Evolutionary conservation across 352 stramenopile species (phyloP), one percentile per base, ranked within the genome.

Genomic region (Globisporangium recalcitrans): DNA sequence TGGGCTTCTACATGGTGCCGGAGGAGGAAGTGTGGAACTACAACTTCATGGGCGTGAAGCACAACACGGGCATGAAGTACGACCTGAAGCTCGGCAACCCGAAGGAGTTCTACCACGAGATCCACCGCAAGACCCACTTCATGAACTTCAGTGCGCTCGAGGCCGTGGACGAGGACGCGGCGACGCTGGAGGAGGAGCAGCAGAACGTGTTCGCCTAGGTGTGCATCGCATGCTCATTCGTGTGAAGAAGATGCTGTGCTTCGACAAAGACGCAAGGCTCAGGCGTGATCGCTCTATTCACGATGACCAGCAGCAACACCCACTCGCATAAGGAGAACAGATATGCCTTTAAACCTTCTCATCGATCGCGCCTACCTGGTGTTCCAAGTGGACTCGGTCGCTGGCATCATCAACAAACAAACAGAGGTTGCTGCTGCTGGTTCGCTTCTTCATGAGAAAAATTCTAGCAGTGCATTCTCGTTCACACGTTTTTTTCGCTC

Each of bases 11-110:
- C 79, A 98, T 99, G 93, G 96, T 99, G 52, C 97, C 98, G 8
- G 93, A 98, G 52, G 95, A 98, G 63, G 93, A 98, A 22, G 79
- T 98, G 56, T 99, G 97, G 98, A 99, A 99, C 78, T 99, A 99
- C 82, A 99, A 99, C 71, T 99, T 99, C 70, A 98, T 99, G 87
- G 97, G 97, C 58, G 96, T 99, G 47, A 99, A 99, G 72, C 97
- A 99, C 84, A 98, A 93, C 56, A 88, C 84, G 22, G 88, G 84
- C 40, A 99, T 99, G 97, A 96, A 99, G 67, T 99, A 99, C 71
- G 80, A 90, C 66, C 75, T 99, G 38, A 98, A 97, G 68, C 87
- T 99, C 38, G 97, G 97, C 67, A 97, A 98, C 69, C 98, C 98
- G n/a, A 98, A 98, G 72, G 93, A 95, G 62, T 99, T 99, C 70